Evolutionary conservation across 345 rosid species (phyloP), one percentile per base, ranked within the genome.

Genomic region (Aurinia saxatilis): DNA sequence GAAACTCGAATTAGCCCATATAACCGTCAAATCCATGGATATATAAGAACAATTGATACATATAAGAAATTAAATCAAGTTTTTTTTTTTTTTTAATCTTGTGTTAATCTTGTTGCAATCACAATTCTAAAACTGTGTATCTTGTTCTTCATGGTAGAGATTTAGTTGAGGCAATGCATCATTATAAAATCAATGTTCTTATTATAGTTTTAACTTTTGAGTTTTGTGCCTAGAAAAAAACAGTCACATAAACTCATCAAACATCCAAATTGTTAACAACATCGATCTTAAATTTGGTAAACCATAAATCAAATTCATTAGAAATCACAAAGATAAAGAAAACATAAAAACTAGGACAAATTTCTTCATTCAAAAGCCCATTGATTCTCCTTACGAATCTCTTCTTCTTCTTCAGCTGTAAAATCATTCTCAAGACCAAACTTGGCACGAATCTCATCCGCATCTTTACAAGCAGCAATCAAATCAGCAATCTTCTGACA

Each of bases 401-500:
- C 70, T 34, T 70, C 82, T 60, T 84, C 92, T 62, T 85, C 88
- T 42, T 80, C 90, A 0, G 78, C 63, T 12, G 81, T 73, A 72
- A 80, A 80, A 62, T 80, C 96, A 8, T 84, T 86, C 79, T 27
- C 50, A 66, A 85, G 79, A 63, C 44, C 36, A 23, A 85, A 79
- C 1, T 66, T 70, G 78, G 66, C 38, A 33, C 90, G 80, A 50
- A 82, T 76, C 79, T 88, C 84, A 23, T 67, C 81, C 0, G 81
- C 67, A 1, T 68, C 71, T 73, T 78, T 80, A 10, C 83, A 55
- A 5, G 21, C 84, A 47, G 77, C 53, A 65, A 88, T 77, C 86
- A 65, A 71, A 65, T 83, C 86, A 1, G 92, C 92, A 31, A 82
- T 75, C 0, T 81, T 69, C 17, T 77, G 83, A 68, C 86, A 83